Percentiles rank a stretch among this genome's conserved stretches.
Evolutionary conservation across 495 filamentous ascomycete genomes (phyloP).

Genomic region (Neurospora sp.): DNA sequence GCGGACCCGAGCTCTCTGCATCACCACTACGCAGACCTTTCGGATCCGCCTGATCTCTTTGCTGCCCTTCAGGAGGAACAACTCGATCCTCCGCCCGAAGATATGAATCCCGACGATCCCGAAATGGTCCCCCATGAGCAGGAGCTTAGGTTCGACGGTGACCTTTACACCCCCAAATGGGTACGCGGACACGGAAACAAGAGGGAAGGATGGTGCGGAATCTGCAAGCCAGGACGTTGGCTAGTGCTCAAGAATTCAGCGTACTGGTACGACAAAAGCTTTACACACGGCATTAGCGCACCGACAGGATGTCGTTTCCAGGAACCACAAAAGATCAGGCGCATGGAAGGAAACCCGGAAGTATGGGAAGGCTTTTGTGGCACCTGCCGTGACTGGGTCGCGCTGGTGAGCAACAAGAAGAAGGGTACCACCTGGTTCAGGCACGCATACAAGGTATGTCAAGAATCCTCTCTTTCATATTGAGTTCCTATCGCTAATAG

Average conservation of each 20-base stretch:
- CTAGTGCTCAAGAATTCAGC: conserved; percentile 74
- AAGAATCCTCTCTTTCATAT: neutral
- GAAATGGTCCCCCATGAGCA: conserved; percentile 63
- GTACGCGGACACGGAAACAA: conserved; percentile 73
- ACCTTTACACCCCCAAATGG: conserved; percentile 69
- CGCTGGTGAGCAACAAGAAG: conserved; percentile 71
- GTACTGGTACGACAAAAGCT: conserved; percentile 81
- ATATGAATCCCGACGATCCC: conserved; percentile 64
- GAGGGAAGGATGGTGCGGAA: conserved; percentile 76
- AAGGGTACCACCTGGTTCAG: conserved; percentile 80
- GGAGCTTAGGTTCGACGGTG: conserved; percentile 65
- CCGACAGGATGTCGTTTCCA: conserved; percentile 64
- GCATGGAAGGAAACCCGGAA: conserved; percentile 70
- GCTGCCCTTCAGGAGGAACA: conserved; percentile 58
- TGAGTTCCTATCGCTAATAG: neutral
- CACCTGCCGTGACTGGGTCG: conserved; percentile 69
- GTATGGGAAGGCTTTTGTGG: conserved; percentile 74
- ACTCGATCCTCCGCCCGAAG: conserved; percentile 56
- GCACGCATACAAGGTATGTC: conserved; percentile 68
- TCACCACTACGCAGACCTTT: conserved; percentile 52
- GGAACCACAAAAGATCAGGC: conserved; percentile 56
- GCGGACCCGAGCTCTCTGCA: conserved; percentile 50
- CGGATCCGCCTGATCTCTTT: conserved; percentile 63
- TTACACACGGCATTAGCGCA: conserved; percentile 71
- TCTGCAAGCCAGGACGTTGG: conserved; percentile 74